Base-by-base conservation (phyloP, 106 monocot genomes). In the Phalaenopsis aphrodite region DNA sequence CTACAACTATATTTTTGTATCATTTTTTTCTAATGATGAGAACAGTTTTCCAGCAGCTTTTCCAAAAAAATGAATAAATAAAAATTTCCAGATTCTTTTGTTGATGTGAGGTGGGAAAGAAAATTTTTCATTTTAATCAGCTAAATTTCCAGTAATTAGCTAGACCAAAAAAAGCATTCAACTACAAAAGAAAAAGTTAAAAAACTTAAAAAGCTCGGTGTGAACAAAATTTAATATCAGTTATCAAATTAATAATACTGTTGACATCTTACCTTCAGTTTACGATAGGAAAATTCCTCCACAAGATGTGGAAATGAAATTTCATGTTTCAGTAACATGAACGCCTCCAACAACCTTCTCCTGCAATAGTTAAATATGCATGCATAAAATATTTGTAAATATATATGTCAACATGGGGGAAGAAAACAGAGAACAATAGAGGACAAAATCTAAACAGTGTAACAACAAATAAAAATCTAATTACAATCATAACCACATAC, bases 321-420 rank as follows among this genome's bases (percentile, higher is more conserved):
- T 43, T 64, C 81, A 48, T 83, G 55, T 43, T 41, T 74, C 72
- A 88, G 19, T 36, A 85, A 87, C 82, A 93, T 66, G 68, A 94
- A 98, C 61, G 79, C 78, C 79, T 92, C 90, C 84, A 94, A 58
- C 11, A 98, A 52, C 65, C 97, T 87, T 83, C 84, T 90, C 94
- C 97, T 94, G 75, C 61, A 21, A 79, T 66, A 18, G 80, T 19
- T 61, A 85, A 81, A 78, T 47, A 80, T 42, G 21, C 38, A 78
- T 68, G 11, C 16, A 85, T 41, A 74, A 41, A 23, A 14, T 14
- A 72, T 48, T 77, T 17, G 5, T 58, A 17, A 72, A 68, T 41
- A 67, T 23, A 57, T 16, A 2, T 37, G 36, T 30, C 19, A 67
- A 18, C 18, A 68, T 68, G 30, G 30, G 30, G 30, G 1, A 36